phyloP scores from a whole-genome alignment of 768 basidiomycete genomes.

The Tulasnella sp. region DNA sequence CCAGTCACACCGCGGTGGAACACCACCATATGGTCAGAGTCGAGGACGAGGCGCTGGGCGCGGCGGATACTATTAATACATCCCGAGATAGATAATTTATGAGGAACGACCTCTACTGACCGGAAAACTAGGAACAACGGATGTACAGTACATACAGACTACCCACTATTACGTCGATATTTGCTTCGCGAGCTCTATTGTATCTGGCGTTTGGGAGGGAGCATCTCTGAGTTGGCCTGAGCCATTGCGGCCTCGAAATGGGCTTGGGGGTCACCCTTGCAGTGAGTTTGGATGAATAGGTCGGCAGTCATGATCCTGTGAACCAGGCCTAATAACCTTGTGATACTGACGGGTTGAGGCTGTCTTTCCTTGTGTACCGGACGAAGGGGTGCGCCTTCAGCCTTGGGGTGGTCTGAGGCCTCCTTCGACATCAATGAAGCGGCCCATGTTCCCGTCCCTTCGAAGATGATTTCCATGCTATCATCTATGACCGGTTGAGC shows the following conservation, averaged over 20 bases:
- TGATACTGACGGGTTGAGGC: constrained; percentile 4
- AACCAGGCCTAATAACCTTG: constrained; percentile 4
- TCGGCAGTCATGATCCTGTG: constrained; percentile 4
- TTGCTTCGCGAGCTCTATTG: not conserved
- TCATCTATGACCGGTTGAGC: not conserved
- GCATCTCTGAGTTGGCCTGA: constrained; percentile 17
- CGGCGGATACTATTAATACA: constrained; percentile 35
- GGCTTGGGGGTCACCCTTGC: not conserved
- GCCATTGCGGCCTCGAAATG: constrained; percentile 4
- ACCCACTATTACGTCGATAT: not conserved
- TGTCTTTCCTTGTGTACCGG: not conserved
- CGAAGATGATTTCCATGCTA: not conserved
- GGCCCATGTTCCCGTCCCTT: not conserved
- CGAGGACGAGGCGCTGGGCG: constrained; percentile 35
- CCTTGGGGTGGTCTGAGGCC: too few relatives aligned
- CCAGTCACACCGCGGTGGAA: not conserved
- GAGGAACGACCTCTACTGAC: not conserved
- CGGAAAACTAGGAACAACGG: constrained; percentile 2
- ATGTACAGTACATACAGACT: constrained; percentile 11
- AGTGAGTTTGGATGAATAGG: not conserved
- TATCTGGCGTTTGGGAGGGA: constrained; percentile 34
- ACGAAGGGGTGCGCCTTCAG: not conserved
- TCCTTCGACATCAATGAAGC: not conserved
- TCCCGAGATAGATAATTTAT: not conserved
- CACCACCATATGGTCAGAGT: not conserved